Evolutionary conservation across 2,329 filamentous ascomycete genomes (phyloP).

Genomic region (Aschersonia sp.): DNA sequence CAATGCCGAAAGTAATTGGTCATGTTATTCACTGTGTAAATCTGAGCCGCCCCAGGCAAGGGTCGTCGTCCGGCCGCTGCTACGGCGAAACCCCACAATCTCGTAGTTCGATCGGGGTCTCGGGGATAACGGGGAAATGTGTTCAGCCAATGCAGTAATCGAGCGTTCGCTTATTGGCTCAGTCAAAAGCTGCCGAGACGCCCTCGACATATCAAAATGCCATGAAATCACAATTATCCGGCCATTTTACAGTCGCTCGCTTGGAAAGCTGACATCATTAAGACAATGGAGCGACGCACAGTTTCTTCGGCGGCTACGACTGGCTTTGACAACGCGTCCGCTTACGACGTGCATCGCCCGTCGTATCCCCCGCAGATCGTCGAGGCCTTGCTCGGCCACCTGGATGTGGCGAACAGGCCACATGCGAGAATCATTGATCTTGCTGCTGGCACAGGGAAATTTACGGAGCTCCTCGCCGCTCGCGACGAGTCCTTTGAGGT

Average conservation of each 20-base stretch:
- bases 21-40: no score
- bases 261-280: no score
- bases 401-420: constrained; percentile 32
- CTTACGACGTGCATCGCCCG: constrained; percentile 55
- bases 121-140: background rate
- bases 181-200: no score
- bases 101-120: constrained; percentile 2
- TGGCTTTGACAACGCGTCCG: constrained; percentile 49
- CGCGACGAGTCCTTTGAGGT: constrained; percentile 46
- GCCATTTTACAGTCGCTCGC: no score
- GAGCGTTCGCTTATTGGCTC: no score
- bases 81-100: background rate
- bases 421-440: constrained; percentile 45
- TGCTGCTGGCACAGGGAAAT: constrained; percentile 56
- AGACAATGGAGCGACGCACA: constrained; percentile 9
- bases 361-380: constrained; percentile 48
- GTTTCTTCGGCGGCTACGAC: constrained; percentile 32
- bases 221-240: no score
- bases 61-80: no score
- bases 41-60: no score
- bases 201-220: no score
- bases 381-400: constrained; percentile 37
- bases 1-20: no score
- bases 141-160: background rate
- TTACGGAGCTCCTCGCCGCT: constrained; percentile 46